Conservation (phyloP, 116 monocot species). For the Cymodocea nodosa region DNA sequence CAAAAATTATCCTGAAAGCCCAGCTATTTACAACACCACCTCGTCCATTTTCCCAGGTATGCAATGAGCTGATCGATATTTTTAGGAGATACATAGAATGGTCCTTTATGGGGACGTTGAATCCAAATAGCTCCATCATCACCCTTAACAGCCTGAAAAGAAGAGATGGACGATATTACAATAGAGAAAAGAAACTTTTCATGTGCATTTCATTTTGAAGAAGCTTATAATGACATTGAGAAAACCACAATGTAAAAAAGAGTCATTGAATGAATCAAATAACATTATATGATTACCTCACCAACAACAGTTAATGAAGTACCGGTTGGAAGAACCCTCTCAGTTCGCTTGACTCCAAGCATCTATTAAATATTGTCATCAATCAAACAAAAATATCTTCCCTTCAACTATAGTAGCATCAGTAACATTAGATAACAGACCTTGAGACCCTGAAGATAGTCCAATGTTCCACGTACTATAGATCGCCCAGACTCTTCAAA, state of each 20-base stretch:
- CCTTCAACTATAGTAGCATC: background rate
- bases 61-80: slow-evolving; percentile 76
- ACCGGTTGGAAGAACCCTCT: slow-evolving; percentile 87
- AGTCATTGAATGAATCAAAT: background rate
- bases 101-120: slow-evolving; percentile 82
- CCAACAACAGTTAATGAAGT: slow-evolving; percentile 90
- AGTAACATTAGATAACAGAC: slow-evolving; percentile 20
- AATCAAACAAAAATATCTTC: background rate
- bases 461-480: slow-evolving; percentile 83
- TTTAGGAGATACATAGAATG: slow-evolving; percentile 80
- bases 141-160: slow-evolving; percentile 83
- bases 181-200: background rate
- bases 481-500: slow-evolving; percentile 94
- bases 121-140: slow-evolving; percentile 83
- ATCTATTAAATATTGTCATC: slow-evolving; percentile 32
- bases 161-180: background rate
- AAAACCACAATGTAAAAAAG: background rate
- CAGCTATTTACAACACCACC: slow-evolving; percentile 20
- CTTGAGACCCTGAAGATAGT: slow-evolving; percentile 96
- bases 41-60: slow-evolving; percentile 87
- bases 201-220: background rate
- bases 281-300: slow-evolving; percentile 48
- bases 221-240: background rate
- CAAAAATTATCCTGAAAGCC: too few relatives aligned
- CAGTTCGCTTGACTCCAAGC: slow-evolving; percentile 85